Percentiles rank a stretch among this genome's conserved stretches.
These are phyloP conservation scores for Populus deltoides DNA, from an alignment of 345 rosid species.

Conservation along the genomic window DNA sequence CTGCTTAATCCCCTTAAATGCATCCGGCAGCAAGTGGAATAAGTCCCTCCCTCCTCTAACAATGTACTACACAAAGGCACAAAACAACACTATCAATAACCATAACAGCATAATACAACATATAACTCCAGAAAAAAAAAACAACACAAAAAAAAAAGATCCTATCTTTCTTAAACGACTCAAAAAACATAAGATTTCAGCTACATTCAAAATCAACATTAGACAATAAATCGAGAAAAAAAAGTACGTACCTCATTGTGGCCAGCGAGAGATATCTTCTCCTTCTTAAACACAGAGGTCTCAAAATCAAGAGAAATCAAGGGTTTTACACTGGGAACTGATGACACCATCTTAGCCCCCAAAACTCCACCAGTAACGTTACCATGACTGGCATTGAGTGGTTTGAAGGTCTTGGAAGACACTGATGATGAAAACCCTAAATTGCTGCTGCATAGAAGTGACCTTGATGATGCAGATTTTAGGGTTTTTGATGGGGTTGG, in stretches of 20 bases:
- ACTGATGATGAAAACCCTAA: not conserved
- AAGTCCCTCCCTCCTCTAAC: constrained; percentile 97
- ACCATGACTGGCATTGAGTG: not conserved
- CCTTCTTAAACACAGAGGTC: constrained; percentile 75
- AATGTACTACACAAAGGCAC: constrained; percentile 49
- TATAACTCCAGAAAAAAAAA: not conserved
- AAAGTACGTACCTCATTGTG: constrained; percentile 53
- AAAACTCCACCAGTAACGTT: not conserved
- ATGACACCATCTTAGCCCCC: not conserved
- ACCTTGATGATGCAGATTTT: not conserved
- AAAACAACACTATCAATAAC: not conserved
- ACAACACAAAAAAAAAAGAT: not conserved
- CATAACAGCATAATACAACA: not conserved
- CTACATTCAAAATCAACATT: not conserved
- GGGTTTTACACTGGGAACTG: not conserved
- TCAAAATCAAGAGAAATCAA: constrained; percentile 51
- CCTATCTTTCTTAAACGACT: not conserved
- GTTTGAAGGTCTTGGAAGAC: not conserved
- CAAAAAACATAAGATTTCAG: not conserved
- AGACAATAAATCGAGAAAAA: not conserved
- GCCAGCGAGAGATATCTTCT: constrained; percentile 72
- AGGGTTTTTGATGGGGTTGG: not conserved
- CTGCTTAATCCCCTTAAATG: constrained; percentile 85
- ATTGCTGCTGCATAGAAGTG: not conserved
- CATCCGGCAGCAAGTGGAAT: constrained; percentile 75